A percentile compares a stretch with the other conserved stretches of the same genome.
These are phyloP conservation scores for Phialophora tarda DNA, from an alignment of 2,329 filamentous ascomycete genomes.

Conservation along the genomic window DNA sequence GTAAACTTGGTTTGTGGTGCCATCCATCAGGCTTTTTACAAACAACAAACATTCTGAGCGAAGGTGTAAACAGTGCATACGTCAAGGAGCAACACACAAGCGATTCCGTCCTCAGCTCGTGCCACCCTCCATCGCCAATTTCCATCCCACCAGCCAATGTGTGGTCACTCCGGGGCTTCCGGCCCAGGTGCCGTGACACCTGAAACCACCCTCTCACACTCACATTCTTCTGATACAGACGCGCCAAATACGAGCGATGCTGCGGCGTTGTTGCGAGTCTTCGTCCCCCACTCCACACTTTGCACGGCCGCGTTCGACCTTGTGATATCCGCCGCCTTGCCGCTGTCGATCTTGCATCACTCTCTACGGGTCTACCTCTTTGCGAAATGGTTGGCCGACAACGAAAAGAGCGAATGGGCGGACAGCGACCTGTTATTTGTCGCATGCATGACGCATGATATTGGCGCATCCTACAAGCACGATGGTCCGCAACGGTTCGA, in stretches of 20 bases:
- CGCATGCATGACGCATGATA: slow-evolving; percentile 47
- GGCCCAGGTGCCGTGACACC: slow-evolving; percentile 26
- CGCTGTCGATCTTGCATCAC: slow-evolving; percentile 41
- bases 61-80: slow-evolving; percentile 13
- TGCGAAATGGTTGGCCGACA: slow-evolving; percentile 37
- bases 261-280: slow-evolving; percentile 15
- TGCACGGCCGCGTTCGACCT: slow-evolving; percentile 31
- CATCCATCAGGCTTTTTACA: slow-evolving; percentile 13
- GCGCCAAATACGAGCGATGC: slow-evolving; percentile 1
- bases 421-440: slow-evolving; percentile 39
- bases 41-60: slow-evolving; percentile 13
- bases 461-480: slow-evolving; percentile 41
- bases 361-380: slow-evolving; percentile 41
- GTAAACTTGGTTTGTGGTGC: slow-evolving; percentile 13
- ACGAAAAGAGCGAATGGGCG: slow-evolving; percentile 33
- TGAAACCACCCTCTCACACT: slow-evolving; percentile 31
- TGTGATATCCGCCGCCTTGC: slow-evolving; percentile 33
- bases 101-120: slow-evolving; percentile 9
- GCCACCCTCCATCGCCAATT: slow-evolving; percentile 11
- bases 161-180: slow-evolving; percentile 71
- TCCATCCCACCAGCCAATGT: slow-evolving; percentile 59
- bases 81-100: slow-evolving; percentile 12
- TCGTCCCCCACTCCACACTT: slow-evolving; percentile 23
- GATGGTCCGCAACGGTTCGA: slow-evolving; percentile 51
- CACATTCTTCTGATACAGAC: slow-evolving; percentile 13